Conservation (phyloP, 768 basidiomycete species). For the Cystoderma amianthinum region DNA sequence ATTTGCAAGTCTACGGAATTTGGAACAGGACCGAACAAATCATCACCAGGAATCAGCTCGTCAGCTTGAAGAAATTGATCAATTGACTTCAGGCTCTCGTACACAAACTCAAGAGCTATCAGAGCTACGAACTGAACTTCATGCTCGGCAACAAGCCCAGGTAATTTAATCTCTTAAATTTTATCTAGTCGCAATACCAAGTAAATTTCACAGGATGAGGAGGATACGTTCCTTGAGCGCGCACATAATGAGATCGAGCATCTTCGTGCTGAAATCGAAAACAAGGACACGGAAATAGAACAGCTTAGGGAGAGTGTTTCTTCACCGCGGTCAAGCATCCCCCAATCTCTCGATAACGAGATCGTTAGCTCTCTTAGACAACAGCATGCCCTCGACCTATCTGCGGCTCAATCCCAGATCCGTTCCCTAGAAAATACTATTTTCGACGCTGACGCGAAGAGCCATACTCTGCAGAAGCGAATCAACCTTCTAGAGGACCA, state of each 20-base stretch:
- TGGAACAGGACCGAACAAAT: slow-evolving; percentile 62
- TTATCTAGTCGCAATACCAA: slow-evolving; percentile 2
- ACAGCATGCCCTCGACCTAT: slow-evolving; percentile 76
- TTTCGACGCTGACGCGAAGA: slow-evolving; percentile 66
- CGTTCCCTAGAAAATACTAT: slow-evolving; percentile 66
- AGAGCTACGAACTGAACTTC: slow-evolving; percentile 44
- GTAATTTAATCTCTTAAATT: slow-evolving; percentile 16
- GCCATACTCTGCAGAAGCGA: slow-evolving; percentile 65
- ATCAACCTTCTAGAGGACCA: slow-evolving; percentile 62
- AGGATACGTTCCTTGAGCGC: slow-evolving; percentile 52
- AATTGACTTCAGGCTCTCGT: slow-evolving; percentile 34
- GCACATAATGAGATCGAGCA: slow-evolving; percentile 66
- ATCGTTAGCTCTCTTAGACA: slow-evolving; percentile 64
- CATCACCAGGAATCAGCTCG: slow-evolving; percentile 50
- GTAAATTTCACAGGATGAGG: slow-evolving; percentile 41
- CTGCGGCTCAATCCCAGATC: slow-evolving; percentile 72
- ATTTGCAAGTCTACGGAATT: slow-evolving; percentile 41
- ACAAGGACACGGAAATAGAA: slow-evolving; percentile 64
- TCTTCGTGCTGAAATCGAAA: slow-evolving; percentile 53
- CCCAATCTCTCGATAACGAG: slow-evolving; percentile 66
- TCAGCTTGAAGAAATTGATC: slow-evolving; percentile 52
- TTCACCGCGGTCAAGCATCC: slow-evolving; percentile 29
- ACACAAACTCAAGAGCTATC: slow-evolving; percentile 49
- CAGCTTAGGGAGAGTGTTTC: slow-evolving; percentile 42
- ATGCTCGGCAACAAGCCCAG: slow-evolving; percentile 32